A percentile compares a stretch with the other conserved stretches of the same genome.
These are phyloP conservation scores for Sphagnum tenellum DNA, from an alignment of 225 moss, liverwort and hornwort genomes.

Conservation along the genomic window DNA sequence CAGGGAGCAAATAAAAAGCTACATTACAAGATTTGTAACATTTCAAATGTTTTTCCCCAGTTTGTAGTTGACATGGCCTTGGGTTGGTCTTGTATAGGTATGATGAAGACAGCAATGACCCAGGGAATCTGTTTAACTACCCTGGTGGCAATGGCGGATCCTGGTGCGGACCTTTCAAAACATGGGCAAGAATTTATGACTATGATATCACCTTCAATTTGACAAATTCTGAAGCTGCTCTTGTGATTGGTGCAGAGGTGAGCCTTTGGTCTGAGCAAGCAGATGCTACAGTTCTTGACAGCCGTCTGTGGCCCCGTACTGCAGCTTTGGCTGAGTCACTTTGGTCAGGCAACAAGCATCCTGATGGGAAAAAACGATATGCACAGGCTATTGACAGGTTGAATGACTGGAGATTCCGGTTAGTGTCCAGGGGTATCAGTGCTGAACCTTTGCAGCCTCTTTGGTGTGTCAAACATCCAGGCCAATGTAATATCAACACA, in stretches of 20 bases:
- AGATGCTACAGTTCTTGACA: constrained; percentile 53
- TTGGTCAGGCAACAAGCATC: constrained; percentile 59
- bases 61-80: too few species aligned
- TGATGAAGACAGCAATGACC: constrained; percentile 53
- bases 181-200: constrained; percentile 70
- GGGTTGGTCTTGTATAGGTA: constrained; percentile 21
- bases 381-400: constrained; percentile 51
- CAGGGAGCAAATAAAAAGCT: too few species aligned
- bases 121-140: constrained; percentile 46
- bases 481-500: constrained; percentile 42
- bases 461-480: constrained; percentile 71
- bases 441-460: constrained; percentile 70
- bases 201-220: constrained; percentile 71
- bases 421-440: constrained; percentile 55
- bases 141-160: constrained; percentile 66
- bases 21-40: too few species aligned
- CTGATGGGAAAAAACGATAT: constrained; percentile 39
- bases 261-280: constrained; percentile 85
- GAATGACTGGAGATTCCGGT: constrained; percentile 66
- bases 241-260: constrained; percentile 75
- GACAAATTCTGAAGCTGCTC: constrained; percentile 35
- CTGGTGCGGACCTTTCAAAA: constrained; percentile 74
- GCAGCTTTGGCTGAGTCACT: constrained; percentile 63
- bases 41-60: too few species aligned
- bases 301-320: constrained; percentile 62